phyloP scores from a whole-genome alignment of 2,329 filamentous ascomycete species.

The Monilinia fructicola region DNA sequence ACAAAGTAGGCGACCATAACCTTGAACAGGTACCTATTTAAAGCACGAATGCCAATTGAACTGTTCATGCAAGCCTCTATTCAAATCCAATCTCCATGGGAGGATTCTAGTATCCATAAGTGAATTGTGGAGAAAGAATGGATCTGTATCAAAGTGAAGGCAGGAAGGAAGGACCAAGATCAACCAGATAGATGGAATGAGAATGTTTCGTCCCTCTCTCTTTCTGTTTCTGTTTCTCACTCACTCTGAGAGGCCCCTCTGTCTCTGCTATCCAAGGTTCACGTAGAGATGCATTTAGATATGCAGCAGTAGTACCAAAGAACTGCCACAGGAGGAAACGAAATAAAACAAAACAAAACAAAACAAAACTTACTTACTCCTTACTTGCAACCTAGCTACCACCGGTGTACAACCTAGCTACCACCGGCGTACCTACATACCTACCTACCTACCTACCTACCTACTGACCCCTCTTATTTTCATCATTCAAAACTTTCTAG shows the following conservation, averaged over 20 bases:
- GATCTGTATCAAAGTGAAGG: neutral
- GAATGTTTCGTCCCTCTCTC: conserved; percentile 1
- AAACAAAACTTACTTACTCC: no score
- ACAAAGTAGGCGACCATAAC: no score
- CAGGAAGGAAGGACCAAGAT: neutral
- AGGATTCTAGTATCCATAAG: neutral
- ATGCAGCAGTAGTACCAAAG: conserved; percentile 8
- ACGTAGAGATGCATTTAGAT: neutral
- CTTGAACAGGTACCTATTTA: neutral
- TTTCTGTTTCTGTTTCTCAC: neutral
- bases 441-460: no score
- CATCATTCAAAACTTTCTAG: no score
- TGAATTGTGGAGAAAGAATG: conserved; percentile 12
- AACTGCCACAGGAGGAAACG: neutral
- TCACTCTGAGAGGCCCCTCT: neutral
- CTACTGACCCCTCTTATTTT: neutral
- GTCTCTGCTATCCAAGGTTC: neutral
- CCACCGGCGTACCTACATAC: no score
- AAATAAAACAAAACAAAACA: neutral
- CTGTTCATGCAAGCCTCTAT: neutral
- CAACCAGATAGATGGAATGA: neutral
- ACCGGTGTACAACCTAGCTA: no score
- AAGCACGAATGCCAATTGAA: neutral
- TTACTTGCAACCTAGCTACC: no score
- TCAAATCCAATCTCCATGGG: neutral